Evolutionary conservation across 306 rosid species (phyloP).

Genomic region (Prunus mira): DNA sequence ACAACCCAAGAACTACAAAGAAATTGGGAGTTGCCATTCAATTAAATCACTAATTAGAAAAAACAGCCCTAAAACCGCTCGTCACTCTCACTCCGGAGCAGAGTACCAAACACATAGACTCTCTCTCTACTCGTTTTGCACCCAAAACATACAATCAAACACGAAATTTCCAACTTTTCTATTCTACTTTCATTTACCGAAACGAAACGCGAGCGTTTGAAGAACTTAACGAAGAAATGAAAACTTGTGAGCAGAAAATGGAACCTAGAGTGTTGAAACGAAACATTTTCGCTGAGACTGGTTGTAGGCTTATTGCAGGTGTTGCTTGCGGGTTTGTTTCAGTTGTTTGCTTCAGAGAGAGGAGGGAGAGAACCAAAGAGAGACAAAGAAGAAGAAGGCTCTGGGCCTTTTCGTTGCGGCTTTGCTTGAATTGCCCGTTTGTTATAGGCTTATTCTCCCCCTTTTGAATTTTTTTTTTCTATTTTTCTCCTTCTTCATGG

Average conservation of each 20-base stretch:
- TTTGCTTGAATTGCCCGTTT: conserved; percentile 2
- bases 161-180: background rate
- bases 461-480: background rate
- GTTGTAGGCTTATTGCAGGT: background rate
- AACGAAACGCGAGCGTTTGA: background rate
- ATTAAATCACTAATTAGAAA: background rate
- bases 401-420: background rate
- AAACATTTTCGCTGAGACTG: background rate
- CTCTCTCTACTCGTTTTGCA: background rate
- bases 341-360: background rate
- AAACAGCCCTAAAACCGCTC: conserved; percentile 2
- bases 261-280: conserved; percentile 21
- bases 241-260: background rate
- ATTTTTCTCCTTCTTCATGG: background rate
- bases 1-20: background rate
- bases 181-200: no score
- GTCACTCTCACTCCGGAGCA: background rate
- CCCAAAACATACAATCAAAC: background rate
- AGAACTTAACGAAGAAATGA: background rate
- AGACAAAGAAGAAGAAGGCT: background rate
- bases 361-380: background rate
- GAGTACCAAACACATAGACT: background rate
- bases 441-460: no score
- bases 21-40: background rate
- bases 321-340: background rate